Percentiles rank a stretch among this genome's conserved stretches.
These are phyloP conservation scores for Elongisporangium anandrum DNA, from an alignment of 352 stramenopile genomes.

Conservation along the genomic window DNA sequence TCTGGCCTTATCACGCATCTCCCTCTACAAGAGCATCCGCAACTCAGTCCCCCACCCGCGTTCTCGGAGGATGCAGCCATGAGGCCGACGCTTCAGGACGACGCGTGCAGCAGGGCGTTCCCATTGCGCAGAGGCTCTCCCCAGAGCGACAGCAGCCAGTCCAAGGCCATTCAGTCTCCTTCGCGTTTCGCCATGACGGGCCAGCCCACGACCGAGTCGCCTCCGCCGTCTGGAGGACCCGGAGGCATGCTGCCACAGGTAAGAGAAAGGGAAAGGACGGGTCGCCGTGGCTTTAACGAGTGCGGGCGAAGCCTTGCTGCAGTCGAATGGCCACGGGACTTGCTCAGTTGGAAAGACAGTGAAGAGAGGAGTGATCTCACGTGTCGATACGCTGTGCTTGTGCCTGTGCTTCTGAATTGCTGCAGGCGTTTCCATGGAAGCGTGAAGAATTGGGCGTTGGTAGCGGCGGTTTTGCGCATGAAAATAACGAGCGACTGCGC, in stretches of 20 bases:
- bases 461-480: neutral
- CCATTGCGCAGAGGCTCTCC: neutral
- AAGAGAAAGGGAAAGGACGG: neutral
- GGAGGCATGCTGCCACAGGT: neutral
- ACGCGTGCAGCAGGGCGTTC: neutral
- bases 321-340: neutral
- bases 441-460: neutral
- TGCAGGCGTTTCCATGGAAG: neutral
- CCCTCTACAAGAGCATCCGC: neutral
- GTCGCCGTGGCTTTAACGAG: neutral
- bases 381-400: neutral
- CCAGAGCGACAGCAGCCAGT: neutral
- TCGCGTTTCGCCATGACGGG: neutral
- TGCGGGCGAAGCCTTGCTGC: neutral
- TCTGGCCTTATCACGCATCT: neutral
- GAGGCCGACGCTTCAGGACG: neutral
- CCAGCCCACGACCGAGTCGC: neutral
- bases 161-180: neutral
- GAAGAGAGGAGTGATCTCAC: neutral
- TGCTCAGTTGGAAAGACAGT: neutral
- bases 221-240: no score
- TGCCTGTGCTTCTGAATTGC: neutral
- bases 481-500: neutral
- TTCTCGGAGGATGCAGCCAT: neutral
- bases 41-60: neutral